Conservation (phyloP, 2,329 filamentous ascomycete genomes). For the Claviceps cyperi region DNA sequence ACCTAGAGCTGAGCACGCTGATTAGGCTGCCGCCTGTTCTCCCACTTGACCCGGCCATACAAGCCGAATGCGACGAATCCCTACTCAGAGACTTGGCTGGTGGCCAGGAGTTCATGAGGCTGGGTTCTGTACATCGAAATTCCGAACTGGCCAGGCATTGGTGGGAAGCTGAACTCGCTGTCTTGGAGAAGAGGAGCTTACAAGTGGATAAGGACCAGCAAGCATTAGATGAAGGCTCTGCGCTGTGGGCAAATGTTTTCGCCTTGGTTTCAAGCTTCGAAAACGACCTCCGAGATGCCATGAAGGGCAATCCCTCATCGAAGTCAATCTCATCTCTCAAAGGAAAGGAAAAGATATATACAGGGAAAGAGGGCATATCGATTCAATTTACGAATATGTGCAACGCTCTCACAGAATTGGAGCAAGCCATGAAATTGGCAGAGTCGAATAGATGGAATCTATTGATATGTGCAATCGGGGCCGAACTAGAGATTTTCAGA, state of each 20-base stretch:
- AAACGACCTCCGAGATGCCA: conserved; percentile 39
- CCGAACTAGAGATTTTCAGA: conserved; percentile 53
- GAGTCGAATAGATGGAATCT: conserved; percentile 57
- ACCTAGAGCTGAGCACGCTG: conserved; percentile 45
- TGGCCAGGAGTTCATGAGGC: conserved; percentile 40
- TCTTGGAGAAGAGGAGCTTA: conserved; percentile 38
- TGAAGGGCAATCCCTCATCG: conserved; percentile 22
- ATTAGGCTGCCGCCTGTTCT: conserved; percentile 41
- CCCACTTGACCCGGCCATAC: conserved; percentile 34
- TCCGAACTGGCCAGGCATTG: conserved; percentile 56
- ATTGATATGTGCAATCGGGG: conserved; percentile 60
- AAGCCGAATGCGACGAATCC: conserved; percentile 12
- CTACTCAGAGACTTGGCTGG: conserved; percentile 13
- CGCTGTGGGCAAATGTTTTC: conserved; percentile 51
- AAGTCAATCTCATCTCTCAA: conserved; percentile 10
- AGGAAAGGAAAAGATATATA: conserved; percentile 16
- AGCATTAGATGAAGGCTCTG: conserved; percentile 52
- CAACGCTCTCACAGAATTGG: conserved; percentile 38
- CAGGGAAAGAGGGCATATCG: conserved; percentile 25
- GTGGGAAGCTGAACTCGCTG: conserved; percentile 49
- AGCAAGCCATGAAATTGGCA: conserved; percentile 37
- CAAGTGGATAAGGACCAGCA: conserved; percentile 45
- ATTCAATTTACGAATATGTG: conserved; percentile 42
- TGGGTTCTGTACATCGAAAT: conserved; percentile 52
- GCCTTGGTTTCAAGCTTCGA: conserved; percentile 51